phyloP scores from a whole-genome alignment of 2,329 filamentous ascomycete species.

The Monilinia vaccinii-corymbosi region DNA sequence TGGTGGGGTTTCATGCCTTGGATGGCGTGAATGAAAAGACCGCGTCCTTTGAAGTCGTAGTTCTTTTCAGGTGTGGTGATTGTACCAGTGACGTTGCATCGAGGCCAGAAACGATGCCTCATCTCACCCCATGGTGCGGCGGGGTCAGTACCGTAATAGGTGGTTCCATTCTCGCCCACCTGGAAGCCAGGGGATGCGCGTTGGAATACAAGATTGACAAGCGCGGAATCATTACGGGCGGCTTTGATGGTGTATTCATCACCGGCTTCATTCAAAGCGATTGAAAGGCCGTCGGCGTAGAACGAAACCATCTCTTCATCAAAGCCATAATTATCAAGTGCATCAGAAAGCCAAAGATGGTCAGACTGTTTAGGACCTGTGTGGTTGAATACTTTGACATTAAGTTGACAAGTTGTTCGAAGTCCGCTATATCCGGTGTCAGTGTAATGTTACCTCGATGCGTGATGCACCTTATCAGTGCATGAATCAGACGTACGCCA shows the following conservation, averaged over 20 bases:
- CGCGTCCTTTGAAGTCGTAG: conserved; percentile 72
- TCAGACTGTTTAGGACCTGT: conserved; percentile 58
- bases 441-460: conserved; percentile 1
- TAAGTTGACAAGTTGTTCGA: conserved; percentile 87
- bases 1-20: conserved; percentile 99
- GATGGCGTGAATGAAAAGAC: conserved; percentile 73
- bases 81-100: conserved; percentile 71
- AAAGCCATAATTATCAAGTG: conserved; percentile 71
- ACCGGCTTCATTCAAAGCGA: conserved; percentile 80
- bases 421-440: conserved; percentile 56
- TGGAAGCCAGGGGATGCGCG: conserved; percentile 72
- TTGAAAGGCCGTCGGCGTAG: conserved; percentile 74
- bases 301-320: conserved; percentile 76
- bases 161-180: conserved; percentile 73
- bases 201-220: conserved; percentile 80
- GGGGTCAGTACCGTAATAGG: conserved; percentile 81
- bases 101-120: conserved; percentile 90
- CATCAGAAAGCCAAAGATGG: conserved; percentile 70
- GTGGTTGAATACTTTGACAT: conserved; percentile 79
- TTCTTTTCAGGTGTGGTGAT: conserved; percentile 76
- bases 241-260: conserved; percentile 83
- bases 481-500: conserved; percentile 57
- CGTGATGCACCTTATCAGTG: conserved; percentile 16
- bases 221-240: conserved; percentile 65
- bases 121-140: conserved; percentile 84